These are phyloP conservation scores for Puccinia polysora DNA, from an alignment of 1,284 basidiomycete species.

Conservation along the genomic window DNA sequence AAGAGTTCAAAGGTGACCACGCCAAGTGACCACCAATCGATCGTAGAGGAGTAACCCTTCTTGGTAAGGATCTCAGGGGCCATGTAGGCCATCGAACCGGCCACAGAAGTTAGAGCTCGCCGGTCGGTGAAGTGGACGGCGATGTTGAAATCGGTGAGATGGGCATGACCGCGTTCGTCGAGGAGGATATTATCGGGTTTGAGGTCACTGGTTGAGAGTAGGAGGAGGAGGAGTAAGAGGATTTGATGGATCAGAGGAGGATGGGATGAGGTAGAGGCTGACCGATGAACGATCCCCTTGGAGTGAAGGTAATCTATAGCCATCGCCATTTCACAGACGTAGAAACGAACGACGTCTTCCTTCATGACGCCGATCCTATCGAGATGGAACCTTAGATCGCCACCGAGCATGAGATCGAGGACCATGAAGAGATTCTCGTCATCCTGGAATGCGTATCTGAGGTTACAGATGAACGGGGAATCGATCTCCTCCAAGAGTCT, in stretches of 20 bases:
- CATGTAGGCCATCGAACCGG: conserved; percentile 98
- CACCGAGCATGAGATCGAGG: conserved; percentile 90
- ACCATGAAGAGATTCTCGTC: conserved; percentile 98
- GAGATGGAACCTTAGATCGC: conserved; percentile 86
- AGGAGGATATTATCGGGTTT: conserved; percentile 96
- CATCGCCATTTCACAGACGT: conserved; percentile 78
- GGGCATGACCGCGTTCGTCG: conserved; percentile 85
- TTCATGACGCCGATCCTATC: conserved; percentile 70
- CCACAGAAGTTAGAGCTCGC: conserved; percentile 79
- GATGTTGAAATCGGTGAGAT: conserved; percentile 97
- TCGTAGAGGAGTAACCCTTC: conserved; percentile 69
- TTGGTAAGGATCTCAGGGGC: conserved; percentile 53
- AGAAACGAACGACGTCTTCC: conserved; percentile 82
- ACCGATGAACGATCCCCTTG: conserved; percentile 90
- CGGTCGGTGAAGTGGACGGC: conserved; percentile 91
- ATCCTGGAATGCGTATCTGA: conserved; percentile 95
- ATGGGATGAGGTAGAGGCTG: conserved; percentile 49
- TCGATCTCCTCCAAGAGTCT: conserved; percentile 81
- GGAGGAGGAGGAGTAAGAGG: not conserved
- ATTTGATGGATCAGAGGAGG: not conserved
- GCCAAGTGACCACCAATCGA: conserved; percentile 96
- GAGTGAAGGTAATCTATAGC: conserved; percentile 84
- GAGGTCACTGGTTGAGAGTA: conserved; percentile 63
- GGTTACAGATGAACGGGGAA: conserved; percentile 86
- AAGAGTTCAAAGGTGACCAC: conserved; percentile 86